Conservation (phyloP, 371 early-diverging fungal genomes). For the Apophysomyces ossiformis region DNA sequence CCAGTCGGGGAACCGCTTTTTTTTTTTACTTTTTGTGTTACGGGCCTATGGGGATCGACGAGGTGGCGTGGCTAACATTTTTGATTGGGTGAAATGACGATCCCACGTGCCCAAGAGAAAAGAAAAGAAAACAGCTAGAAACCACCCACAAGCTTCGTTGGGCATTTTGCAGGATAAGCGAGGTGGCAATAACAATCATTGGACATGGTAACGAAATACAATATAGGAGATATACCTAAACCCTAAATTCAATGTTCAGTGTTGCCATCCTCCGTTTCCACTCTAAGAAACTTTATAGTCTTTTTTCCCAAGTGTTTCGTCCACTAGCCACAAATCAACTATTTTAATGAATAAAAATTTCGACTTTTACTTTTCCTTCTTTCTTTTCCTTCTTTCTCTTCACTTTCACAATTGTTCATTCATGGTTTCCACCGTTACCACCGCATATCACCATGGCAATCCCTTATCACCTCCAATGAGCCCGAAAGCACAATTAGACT, state of each 20-base stretch:
- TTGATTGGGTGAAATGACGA: slow-evolving; percentile 1
- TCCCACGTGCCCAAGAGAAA: background rate
- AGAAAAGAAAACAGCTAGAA: background rate
- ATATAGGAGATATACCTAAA: background rate
- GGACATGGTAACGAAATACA: background rate
- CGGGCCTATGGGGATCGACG: background rate
- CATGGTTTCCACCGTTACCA: background rate
- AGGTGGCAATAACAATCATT: too few species aligned
- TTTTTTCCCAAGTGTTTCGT: background rate
- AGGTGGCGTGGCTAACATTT: slow-evolving; percentile 3
- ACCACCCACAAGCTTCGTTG: background rate
- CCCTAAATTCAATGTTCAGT: background rate
- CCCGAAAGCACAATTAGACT: background rate
- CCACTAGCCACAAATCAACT: slow-evolving; percentile 8
- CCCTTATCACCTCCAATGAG: slow-evolving; percentile 5
- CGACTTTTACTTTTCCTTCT: background rate
- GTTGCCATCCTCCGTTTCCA: background rate
- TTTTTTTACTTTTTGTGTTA: slow-evolving; percentile 9
- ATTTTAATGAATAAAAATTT: slow-evolving; percentile 6
- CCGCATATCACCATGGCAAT: background rate
- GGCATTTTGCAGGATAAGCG: too few species aligned
- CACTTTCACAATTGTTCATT: background rate
- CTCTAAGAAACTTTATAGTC: background rate
- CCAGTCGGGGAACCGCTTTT: slow-evolving; percentile 3
- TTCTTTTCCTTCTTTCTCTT: slow-evolving; percentile 1